Conservation (phyloP, 2,329 filamentous ascomycete genomes). For the Penicillium aurantiogriseum region DNA sequence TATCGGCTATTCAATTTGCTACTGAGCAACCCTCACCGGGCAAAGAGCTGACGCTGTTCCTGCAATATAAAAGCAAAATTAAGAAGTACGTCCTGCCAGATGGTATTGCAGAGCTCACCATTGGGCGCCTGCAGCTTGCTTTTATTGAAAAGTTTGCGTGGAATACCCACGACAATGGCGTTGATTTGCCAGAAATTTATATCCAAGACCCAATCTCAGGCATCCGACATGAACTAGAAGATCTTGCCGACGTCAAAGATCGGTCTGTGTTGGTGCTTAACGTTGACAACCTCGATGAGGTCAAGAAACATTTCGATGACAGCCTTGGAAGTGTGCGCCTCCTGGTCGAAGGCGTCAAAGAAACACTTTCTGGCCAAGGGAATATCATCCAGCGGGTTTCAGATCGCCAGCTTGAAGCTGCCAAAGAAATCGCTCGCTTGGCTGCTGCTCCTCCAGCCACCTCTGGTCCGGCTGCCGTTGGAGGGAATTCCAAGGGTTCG, state of each 20-base stretch:
- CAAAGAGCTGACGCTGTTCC: conserved; percentile 88
- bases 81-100: conserved; percentile 92
- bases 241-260: conserved; percentile 89
- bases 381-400: conserved; percentile 80
- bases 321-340: conserved; percentile 76
- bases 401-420: conserved; percentile 83
- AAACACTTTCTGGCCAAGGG: conserved; percentile 79
- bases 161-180: conserved; percentile 93
- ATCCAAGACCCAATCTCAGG: conserved; percentile 95
- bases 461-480: conserved; percentile 18
- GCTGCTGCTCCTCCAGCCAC: conserved; percentile 49
- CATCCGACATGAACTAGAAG: conserved; percentile 94
- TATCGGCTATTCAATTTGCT: conserved; percentile 55
- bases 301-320: conserved; percentile 94
- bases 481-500: conserved; percentile 26
- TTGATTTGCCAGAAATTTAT: conserved; percentile 93
- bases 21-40: conserved; percentile 65
- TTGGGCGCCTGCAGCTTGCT: conserved; percentile 84
- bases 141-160: conserved; percentile 99
- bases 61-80: conserved; percentile 95
- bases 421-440: conserved; percentile 76
- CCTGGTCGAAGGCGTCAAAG: conserved; percentile 82
- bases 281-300: conserved; percentile 87
- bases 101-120: conserved; percentile 78
- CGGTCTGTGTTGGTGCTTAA: conserved; percentile 93